Base-by-base conservation (phyloP, 129 eudicot species). In the Arctium minus region DNA sequence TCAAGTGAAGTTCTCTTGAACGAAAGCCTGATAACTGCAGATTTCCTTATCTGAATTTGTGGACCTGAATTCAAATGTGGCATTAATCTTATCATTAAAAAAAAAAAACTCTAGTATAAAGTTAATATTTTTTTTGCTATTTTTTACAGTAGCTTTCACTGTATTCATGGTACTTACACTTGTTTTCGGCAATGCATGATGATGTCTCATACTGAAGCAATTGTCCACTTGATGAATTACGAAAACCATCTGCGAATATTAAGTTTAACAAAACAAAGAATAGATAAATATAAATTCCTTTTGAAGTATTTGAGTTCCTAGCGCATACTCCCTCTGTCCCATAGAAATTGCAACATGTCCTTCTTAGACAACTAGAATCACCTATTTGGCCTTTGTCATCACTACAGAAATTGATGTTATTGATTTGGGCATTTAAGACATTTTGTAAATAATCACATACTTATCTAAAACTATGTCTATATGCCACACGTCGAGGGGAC, bases 1-100 rank as follows among this genome's bases (percentile, higher is more conserved):
- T 90, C 98, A 81, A 86, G 86, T 64, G 93, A 90, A 86, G 83
- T 85, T 82, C 92, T 86, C 86, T 84, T 90, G 30, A 88, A 70
- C 4, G 98, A 94, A 56, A 90, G 91, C 87, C 97, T 84, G 69
- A 90, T 86, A 27, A 94, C 88, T 6, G 90, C 75, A 40, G 97
- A 86, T 88, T 87, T 91, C 82, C 70, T 91, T 75, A 48, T 89
- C 76, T 86, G 94, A 38, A 89, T 78, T 32, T 80, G 93, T 42
- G 79, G 81, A 64, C 84, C 82, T 17, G 73, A 60, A 79, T 35
- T 75, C 30, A 75, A 22, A 32, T 75, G 84, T 44, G 39, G 8
- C 79, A 69, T 53, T 30, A 68, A 80, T 84, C 80, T 81, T 92
- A 15, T 92, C 89, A 81, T 88, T 92, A 32, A 86, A 88, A 37